phyloP scores from a whole-genome alignment of 2,329 filamentous ascomycete genomes.

The Stylonectria norvegica region DNA sequence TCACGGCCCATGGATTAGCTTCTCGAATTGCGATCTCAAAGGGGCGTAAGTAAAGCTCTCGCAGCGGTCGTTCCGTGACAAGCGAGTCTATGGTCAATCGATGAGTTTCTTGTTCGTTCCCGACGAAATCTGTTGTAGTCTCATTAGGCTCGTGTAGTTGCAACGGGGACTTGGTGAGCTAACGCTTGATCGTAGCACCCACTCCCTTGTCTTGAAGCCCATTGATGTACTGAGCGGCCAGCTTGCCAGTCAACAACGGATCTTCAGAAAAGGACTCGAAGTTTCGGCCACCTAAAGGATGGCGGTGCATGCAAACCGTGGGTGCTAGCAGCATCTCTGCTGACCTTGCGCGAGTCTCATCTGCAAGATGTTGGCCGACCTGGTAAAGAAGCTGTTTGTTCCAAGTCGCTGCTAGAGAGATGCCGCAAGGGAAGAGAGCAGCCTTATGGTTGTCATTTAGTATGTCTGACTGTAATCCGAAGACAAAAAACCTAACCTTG shows the following conservation, averaged over 20 bases:
- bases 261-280: conserved; percentile 88
- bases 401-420: conserved; percentile 77
- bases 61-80: conserved; percentile 60
- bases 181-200: conserved; percentile 75
- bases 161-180: conserved; percentile 12
- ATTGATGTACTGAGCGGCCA: conserved; percentile 68
- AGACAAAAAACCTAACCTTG: conserved; percentile 40
- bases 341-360: conserved; percentile 69
- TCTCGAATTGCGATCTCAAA: conserved; percentile 71
- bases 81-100: conserved; percentile 56
- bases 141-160: not conserved
- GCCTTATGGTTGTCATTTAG: conserved; percentile 52
- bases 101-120: conserved; percentile 68
- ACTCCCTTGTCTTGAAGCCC: conserved; percentile 72
- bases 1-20: conserved; percentile 65
- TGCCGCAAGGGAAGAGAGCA: conserved; percentile 74
- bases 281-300: conserved; percentile 77
- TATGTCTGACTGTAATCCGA: not conserved
- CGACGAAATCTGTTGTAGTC: conserved; percentile 54
- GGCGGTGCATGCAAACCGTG: conserved; percentile 78
- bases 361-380: conserved; percentile 67
- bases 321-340: conserved; percentile 72
- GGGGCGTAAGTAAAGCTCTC: conserved; percentile 70
- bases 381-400: conserved; percentile 66
- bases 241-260: conserved; percentile 69